Conservation (phyloP, 108 stramenopile genomes). For the Discostella pseudostelligera region DNA sequence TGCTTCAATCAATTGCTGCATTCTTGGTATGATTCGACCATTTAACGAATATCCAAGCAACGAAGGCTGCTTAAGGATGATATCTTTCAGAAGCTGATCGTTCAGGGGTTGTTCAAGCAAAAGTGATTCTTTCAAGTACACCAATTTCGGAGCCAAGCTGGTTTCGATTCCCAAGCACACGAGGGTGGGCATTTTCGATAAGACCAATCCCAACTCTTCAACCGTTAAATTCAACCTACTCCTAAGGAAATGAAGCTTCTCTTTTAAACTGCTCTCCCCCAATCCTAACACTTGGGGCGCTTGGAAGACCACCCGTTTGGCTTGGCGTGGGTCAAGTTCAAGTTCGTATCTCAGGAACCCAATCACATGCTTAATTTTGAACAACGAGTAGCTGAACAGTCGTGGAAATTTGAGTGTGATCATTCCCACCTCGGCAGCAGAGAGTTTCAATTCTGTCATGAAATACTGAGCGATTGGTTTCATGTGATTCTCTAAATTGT, state of each 20-base stretch:
- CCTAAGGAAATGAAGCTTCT: slow-evolving; percentile 60
- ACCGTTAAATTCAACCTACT: slow-evolving; percentile 27
- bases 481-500: slow-evolving; percentile 71
- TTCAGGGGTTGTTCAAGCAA: slow-evolving; percentile 12
- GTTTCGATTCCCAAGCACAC: slow-evolving; percentile 50
- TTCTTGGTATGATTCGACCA: slow-evolving; percentile 66
- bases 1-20: slow-evolving; percentile 50
- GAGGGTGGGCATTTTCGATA: slow-evolving; percentile 72
- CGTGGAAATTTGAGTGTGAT: slow-evolving; percentile 71
- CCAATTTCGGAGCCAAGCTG: slow-evolving; percentile 68
- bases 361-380: slow-evolving; percentile 69
- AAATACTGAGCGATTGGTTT: slow-evolving; percentile 70
- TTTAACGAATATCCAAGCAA: slow-evolving; percentile 79
- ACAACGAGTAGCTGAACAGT: slow-evolving; percentile 63
- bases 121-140: slow-evolving; percentile 51
- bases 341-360: slow-evolving; percentile 72
- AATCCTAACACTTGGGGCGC: slow-evolving; percentile 68
- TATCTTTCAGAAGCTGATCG: slow-evolving; percentile 32
- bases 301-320: slow-evolving; percentile 76
- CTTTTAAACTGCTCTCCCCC: slow-evolving; percentile 51
- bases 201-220: slow-evolving; percentile 49
- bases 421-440: slow-evolving; percentile 53
- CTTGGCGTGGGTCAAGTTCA: slow-evolving; percentile 59
- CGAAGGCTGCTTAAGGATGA: slow-evolving; percentile 61
- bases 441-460: slow-evolving; percentile 61